Base-by-base conservation (phyloP, 495 filamentous ascomycete genomes). In the Jackrogersella minutella region DNA sequence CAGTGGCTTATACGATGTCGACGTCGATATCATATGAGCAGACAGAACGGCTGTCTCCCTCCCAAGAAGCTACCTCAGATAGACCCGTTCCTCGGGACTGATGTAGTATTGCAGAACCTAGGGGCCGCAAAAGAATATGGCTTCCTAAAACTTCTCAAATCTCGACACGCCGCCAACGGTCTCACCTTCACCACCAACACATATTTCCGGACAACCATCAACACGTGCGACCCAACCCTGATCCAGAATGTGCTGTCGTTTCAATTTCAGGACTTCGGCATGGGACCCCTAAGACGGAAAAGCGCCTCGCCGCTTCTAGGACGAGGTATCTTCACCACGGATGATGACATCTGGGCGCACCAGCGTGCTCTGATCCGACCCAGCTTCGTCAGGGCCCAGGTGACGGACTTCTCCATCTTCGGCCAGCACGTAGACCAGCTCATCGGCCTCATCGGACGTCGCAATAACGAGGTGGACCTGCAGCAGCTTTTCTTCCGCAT, bases 151-250 rank as follows among this genome's bases (percentile, higher is more conserved):
- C 70, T 70, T 24, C 65, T 63, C 34, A 60, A 50, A 21, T 56
- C 53, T 39, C 66, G 69, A 8, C 71, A 74, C 51, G 55, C 55
- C 33, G 43, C 53, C 43, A 60, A 71, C 53, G 73, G 73, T 31
- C 60, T 66, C 53, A 79, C 74, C 7, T 75, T 74, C 53, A 58
- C 63, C 30, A 70, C 69, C 43, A 73, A 69, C 33, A 63, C 77
- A 7, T 52, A 75, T 33, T 54, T 67, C 16, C 70, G 63, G 17
- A 62, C 74, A 3, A 68, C 77, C n/a, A 70, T 86, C 37, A 73
- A 80, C 33, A 92, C 90, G 0, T 79, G 76, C 33, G 90, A 93
- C 19, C 89, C 89, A 0, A 83, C 88, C 43, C 92, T 91, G 70
- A 73, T 93, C 66, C 87, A 93, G 61, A 80, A 87, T 0, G 74